Conservation (phyloP, 345 rosid genomes). For the Lepidium aucheri region DNA sequence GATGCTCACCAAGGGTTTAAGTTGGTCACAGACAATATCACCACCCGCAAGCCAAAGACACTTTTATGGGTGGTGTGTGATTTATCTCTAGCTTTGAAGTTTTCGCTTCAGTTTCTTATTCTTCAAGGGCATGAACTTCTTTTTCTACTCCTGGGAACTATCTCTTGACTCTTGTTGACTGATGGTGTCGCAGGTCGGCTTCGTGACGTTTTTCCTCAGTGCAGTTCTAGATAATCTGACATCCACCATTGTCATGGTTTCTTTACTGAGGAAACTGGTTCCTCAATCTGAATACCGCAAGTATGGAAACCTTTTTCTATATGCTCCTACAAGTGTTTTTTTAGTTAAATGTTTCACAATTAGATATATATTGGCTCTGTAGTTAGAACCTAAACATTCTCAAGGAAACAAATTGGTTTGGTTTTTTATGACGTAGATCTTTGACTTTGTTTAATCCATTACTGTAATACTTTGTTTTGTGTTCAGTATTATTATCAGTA, state of each 20-base stretch:
- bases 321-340: neutral
- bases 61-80: constrained; percentile 91
- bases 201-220: constrained; percentile 89
- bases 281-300: constrained; percentile 92
- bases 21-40: constrained; percentile 91
- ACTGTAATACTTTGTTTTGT: neutral
- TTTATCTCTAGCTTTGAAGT: neutral
- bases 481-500: neutral
- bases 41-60: constrained; percentile 75
- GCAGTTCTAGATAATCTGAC: constrained; percentile 90
- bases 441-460: neutral
- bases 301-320: constrained; percentile 37
- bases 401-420: neutral
- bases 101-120: neutral
- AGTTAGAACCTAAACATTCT: neutral
- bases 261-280: constrained; percentile 77
- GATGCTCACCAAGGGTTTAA: constrained; percentile 99
- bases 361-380: neutral
- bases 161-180: constrained; percentile 5
- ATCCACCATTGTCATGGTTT: constrained; percentile 94
- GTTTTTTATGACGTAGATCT: neutral
- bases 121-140: neutral
- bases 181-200: constrained; percentile 59
- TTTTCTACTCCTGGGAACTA: neutral
- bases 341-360: neutral